Evolutionary conservation across 1,284 basidiomycete species (phyloP).

Genomic region (Melanopsichium pennsylvanicum): DNA sequence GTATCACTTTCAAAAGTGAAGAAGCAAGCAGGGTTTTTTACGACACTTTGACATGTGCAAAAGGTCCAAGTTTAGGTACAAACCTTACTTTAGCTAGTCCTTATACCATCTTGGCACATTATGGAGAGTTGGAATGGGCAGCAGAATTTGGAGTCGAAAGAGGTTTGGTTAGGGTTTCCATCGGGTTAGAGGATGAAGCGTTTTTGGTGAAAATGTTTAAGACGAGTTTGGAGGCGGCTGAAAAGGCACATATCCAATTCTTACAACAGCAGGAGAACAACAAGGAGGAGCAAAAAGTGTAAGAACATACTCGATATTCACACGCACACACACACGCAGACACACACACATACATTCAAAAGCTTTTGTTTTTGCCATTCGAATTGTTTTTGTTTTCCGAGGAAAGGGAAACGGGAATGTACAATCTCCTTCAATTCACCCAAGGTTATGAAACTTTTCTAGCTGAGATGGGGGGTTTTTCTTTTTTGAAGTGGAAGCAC

Average conservation of each 20-base stretch:
- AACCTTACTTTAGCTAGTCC: constrained; percentile 95
- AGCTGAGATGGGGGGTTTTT: too few species aligned
- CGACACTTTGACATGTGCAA: constrained; percentile 81
- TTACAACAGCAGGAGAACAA: too few species aligned
- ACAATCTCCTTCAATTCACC: too few species aligned
- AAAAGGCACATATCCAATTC: constrained; percentile 20
- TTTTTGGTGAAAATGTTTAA: constrained; percentile 74
- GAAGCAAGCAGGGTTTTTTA: constrained; percentile 83
- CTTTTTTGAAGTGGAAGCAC: constrained; percentile 9
- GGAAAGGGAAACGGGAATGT: too few species aligned
- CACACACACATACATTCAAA: too few species aligned
- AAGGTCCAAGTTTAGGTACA: constrained; percentile 92
- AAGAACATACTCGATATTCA: background rate
- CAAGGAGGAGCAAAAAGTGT: too few species aligned
- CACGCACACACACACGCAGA: too few species aligned
- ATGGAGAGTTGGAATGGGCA: constrained; percentile 90
- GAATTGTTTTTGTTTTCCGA: too few species aligned
- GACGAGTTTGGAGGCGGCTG: constrained; percentile 76
- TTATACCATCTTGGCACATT: constrained; percentile 93
- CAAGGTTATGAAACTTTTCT: too few species aligned
- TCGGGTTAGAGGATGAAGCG: constrained; percentile 84
- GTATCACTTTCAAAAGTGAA: constrained; percentile 80
- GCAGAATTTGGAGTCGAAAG: constrained; percentile 83
- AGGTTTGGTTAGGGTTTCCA: constrained; percentile 84
- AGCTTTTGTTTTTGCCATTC: too few species aligned